Evolutionary conservation across 176 grass and related monocot species (phyloP).

Genomic region (Pontederia paniculata): DNA sequence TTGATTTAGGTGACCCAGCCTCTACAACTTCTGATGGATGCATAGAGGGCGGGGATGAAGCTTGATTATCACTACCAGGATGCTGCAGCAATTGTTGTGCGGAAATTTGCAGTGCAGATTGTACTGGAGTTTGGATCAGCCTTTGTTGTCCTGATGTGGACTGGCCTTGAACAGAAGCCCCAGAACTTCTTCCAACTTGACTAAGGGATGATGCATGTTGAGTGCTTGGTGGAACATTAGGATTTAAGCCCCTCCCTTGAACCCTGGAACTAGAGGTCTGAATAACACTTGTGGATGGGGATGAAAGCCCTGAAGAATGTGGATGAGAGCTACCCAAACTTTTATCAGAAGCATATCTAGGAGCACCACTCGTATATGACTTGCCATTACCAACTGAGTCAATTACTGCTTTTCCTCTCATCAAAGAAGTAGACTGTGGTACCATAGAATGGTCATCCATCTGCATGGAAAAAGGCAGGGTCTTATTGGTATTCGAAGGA

Average conservation of each 20-base stretch:
- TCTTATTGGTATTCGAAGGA: constrained; percentile 39
- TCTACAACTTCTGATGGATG: constrained; percentile 46
- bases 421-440: constrained; percentile 34
- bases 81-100: constrained; percentile 34
- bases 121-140: constrained; percentile 33
- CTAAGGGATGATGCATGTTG: constrained; percentile 25
- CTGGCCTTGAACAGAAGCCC: constrained; percentile 32
- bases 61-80: constrained; percentile 22
- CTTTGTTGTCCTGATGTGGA: constrained; percentile 36
- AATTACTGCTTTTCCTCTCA: constrained; percentile 32
- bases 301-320: constrained; percentile 28
- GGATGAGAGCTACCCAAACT: background rate
- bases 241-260: constrained; percentile 38
- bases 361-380: constrained; percentile 33
- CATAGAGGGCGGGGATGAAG: constrained; percentile 23
- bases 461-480: constrained; percentile 32
- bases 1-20: constrained; percentile 39
- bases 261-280: constrained; percentile 24
- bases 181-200: constrained; percentile 31
- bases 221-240: constrained; percentile 40
- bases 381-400: constrained; percentile 36
- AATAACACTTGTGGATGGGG: constrained; percentile 23
- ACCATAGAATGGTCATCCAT: constrained; percentile 23
- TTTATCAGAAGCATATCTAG: constrained; percentile 31
- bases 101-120: constrained; percentile 30